Evolutionary conservation across 1,284 basidiomycete species (phyloP), one percentile per base, ranked within the genome.

Genomic region (Meripilus lineatus): DNA sequence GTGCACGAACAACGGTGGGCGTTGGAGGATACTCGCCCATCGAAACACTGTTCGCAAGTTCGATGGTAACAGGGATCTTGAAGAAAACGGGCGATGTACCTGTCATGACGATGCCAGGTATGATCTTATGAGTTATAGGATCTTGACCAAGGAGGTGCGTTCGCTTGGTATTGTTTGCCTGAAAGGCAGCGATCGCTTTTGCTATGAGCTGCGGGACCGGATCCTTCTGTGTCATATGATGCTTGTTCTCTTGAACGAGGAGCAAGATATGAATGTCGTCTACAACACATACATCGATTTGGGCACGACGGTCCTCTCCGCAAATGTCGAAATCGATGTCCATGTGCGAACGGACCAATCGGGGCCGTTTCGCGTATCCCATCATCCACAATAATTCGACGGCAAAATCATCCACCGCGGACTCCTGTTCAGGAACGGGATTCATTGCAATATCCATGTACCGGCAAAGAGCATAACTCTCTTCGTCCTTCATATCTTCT

Each of bases 161-260:
- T 30, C 57, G 59, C 3, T 25, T 52, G 13, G 32, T 8, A 38
- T 61, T 64, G 46, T 63, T 62, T 38, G n/a, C 42, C 34, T 57
- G 53, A 41, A 57, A 63, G 14, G 59, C 52, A 0, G 63, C 57
- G 22, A 65, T 59, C 8, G 56, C 62, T 35, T 49, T 53, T 1
- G 56, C 59, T 25, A 64, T 56, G 38, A 63, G 42, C 42, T 57
- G 58, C 1, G 59, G 30, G 39, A 63, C 58, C 2, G 56, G 57
- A 39, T 51, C 42, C 13, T 20, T 28, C 14, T 42, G 42, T 20
- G n/a, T n/a, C n/a, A 35, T 13, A 22, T 48, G 28, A 26, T 43
- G 48, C 46, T 64, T 66, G 47, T 61, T 58, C 47, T 64, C 59
- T 35, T 61, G 59, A 14, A 66, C 52, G n/a, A 66, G 44, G 20